These are phyloP conservation scores for Hypoxylon sp. DNA, from an alignment of 2,329 filamentous ascomycete genomes.

Conservation along the genomic window DNA sequence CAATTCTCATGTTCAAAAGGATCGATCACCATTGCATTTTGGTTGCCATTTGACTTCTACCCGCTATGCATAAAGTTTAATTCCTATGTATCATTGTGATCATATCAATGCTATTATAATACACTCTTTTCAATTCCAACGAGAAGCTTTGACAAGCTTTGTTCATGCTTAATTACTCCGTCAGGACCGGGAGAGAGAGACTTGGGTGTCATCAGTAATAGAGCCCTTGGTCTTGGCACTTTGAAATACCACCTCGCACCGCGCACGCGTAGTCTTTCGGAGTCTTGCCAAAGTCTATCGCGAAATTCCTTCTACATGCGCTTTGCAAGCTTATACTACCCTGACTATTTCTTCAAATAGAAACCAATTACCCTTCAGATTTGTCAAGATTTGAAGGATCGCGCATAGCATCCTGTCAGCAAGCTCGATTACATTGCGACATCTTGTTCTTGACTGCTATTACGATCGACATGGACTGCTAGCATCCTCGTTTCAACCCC, in stretches of 20 bases:
- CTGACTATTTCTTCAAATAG: constrained; percentile 26
- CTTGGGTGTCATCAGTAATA: constrained; percentile 34
- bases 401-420: constrained; percentile 33
- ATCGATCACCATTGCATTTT: constrained; percentile 25
- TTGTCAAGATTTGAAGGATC: constrained; percentile 35
- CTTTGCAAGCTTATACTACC: constrained; percentile 8
- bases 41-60: constrained; percentile 12
- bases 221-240: constrained; percentile 36
- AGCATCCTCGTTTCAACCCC: constrained; percentile 46
- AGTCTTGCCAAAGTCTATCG: constrained; percentile 16
- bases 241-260: constrained; percentile 32
- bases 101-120: constrained; percentile 36
- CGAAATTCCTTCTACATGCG: constrained; percentile 21
- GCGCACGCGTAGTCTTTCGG: constrained; percentile 20
- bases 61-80: constrained; percentile 40
- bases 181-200: constrained; percentile 19
- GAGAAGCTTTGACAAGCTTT: constrained; percentile 13
- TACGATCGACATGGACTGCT: constrained; percentile 48
- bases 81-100: constrained; percentile 24
- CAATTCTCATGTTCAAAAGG: constrained; percentile 23
- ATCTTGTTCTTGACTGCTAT: constrained; percentile 36
- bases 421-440: constrained; percentile 35
- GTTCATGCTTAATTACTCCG: constrained; percentile 9
- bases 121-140: constrained; percentile 17
- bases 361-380: constrained; percentile 26